A percentile compares a stretch with the other conserved stretches of the same genome.
Evolutionary conservation across 257 asterid species (phyloP).

Genomic region (Paulownia fortunei): DNA sequence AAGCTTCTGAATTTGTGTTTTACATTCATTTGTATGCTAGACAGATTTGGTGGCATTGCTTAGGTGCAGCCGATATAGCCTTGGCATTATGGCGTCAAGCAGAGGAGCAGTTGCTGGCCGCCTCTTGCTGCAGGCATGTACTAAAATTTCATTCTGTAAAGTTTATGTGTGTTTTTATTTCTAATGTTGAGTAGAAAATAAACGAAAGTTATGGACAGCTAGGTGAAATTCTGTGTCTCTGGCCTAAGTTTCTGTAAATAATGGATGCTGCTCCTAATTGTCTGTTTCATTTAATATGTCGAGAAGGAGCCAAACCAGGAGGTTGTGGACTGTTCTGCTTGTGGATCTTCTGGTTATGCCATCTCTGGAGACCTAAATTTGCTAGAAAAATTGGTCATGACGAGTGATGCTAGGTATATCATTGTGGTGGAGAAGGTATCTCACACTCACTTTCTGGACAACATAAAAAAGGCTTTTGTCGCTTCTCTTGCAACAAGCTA

Average conservation of each 20-base stretch:
- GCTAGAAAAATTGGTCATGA: slow-evolving; percentile 64
- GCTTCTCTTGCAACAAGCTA: slow-evolving; percentile 17
- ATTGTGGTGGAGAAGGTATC: slow-evolving; percentile 89
- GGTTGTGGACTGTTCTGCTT: slow-evolving; percentile 71
- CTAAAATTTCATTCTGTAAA: not conserved
- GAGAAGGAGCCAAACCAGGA: slow-evolving; percentile 79
- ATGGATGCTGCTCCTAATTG: slow-evolving; percentile 19
- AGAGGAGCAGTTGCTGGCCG: slow-evolving; percentile 92
- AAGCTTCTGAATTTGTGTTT: slow-evolving; percentile 9
- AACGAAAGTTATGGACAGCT: not conserved
- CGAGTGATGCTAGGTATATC: slow-evolving; percentile 87
- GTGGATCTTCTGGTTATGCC: slow-evolving; percentile 92
- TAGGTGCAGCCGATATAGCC: slow-evolving; percentile 87
- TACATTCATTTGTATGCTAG: slow-evolving; percentile 16
- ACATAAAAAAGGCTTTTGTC: not conserved
- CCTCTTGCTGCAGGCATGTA: slow-evolving; percentile 73
- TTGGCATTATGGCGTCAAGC: slow-evolving; percentile 91
- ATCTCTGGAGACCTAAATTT: slow-evolving; percentile 85
- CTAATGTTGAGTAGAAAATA: not conserved
- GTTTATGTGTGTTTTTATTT: not conserved
- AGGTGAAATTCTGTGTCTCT: not conserved
- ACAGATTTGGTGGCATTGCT: slow-evolving; percentile 89
- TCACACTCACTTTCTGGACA: not conserved
- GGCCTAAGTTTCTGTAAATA: not conserved
- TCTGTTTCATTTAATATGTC: slow-evolving; percentile 14